Evolutionary conservation across 2,329 filamentous ascomycete genomes (phyloP), one percentile per base, ranked within the genome.

Genomic region (Aureobasidium sp.): DNA sequence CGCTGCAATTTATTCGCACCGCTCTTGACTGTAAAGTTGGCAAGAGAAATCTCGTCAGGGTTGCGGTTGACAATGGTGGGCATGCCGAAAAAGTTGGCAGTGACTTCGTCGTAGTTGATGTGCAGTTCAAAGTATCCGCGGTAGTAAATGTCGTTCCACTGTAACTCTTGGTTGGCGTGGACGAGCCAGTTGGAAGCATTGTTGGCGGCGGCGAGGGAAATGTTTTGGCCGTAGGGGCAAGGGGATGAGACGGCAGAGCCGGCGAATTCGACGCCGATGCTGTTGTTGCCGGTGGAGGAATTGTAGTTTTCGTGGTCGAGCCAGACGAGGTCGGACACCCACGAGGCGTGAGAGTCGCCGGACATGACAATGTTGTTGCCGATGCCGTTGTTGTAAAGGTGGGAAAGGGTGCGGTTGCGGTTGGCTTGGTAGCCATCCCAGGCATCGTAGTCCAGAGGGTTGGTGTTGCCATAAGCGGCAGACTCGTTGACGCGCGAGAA

Each of bases 91-190:
- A 81, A 91, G 14, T 78, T 77, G 0, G 87, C 87, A n/a, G 82
- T 76, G 2, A 88, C 78, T 48, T 80, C 75, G 12, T 86, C 77
- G 25, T 82, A 78, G 22, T 75, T 78, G 61, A 89, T 76, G 52
- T 81, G 79, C 44, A 90, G 75, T 69, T 87, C 82, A 67, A 85
- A 90, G 74, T 91, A 91, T 1, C 88, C 88, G 20, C 87, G 80
- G 72, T 90, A 91, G 71, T 88, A 90, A 8, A 85, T 72, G 62
- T 90, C 87, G 67, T 87, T 84, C 88, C 87, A 91, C 68, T 88
- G 85, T 51, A 91, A 76, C 71, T 88, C 85, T 0, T 77, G 74
- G 71, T 89, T 90, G 11, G 76, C 72, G 47, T 70, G 70, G n/a
- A 79, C 76, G 37, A 82, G 74, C 66, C 70, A 71, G 67, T 77